Conservation (phyloP, 305 asterid species). For the Euphrasia arctica region DNA sequence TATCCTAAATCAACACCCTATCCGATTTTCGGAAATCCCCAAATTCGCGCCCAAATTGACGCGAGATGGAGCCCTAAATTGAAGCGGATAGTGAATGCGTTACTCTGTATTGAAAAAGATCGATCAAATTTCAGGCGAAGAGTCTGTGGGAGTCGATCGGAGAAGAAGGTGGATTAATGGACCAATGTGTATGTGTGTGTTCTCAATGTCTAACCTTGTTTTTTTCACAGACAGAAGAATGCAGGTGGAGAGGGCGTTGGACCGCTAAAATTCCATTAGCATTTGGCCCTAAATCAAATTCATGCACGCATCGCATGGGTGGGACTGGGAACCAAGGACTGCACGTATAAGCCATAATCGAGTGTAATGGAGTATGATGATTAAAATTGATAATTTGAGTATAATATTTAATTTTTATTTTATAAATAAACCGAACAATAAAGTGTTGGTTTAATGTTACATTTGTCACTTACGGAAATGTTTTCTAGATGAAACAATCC, state of each 20-base stretch:
- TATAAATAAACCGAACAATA: no score
- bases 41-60: neutral
- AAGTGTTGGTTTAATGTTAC: no score
- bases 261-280: no score
- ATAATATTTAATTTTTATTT: no score
- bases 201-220: slow-evolving; percentile 7
- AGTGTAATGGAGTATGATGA: no score
- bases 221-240: slow-evolving; percentile 10
- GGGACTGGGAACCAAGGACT: no score
- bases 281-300: no score
- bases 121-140: slow-evolving; percentile 20
- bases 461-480: no score
- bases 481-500: no score
- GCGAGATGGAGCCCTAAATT: neutral
- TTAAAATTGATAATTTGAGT: no score
- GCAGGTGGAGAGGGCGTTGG: slow-evolving; percentile 3
- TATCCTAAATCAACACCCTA: slow-evolving; percentile 17
- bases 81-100: neutral
- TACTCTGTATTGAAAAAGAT: neutral
- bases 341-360: no score
- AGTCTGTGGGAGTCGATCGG: slow-evolving; percentile 26
- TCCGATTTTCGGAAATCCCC: slow-evolving; percentile 8
- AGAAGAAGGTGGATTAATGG: slow-evolving; percentile 12
- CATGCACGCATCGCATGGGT: no score
- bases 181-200: neutral